These are phyloP conservation scores for Pontederia crassipes DNA, from an alignment of 176 grass and related monocot species.

Conservation along the genomic window DNA sequence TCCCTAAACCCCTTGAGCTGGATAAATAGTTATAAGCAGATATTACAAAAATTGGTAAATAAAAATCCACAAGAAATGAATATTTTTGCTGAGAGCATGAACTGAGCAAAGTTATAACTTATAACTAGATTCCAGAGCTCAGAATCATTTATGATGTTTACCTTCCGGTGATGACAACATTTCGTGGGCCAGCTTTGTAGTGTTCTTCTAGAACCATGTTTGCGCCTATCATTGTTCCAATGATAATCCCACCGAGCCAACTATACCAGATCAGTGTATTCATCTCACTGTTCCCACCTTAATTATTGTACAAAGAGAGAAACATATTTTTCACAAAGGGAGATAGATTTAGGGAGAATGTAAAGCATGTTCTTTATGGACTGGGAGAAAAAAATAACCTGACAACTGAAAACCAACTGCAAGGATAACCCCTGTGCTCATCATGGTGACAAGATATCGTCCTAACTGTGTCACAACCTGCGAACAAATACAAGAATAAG, in stretches of 20 bases:
- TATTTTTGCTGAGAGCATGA: neutral
- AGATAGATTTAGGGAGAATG: neutral
- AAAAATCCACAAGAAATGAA: too few relatives aligned
- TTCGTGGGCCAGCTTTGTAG: constrained; percentile 89
- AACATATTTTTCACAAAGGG: neutral
- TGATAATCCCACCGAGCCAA: constrained; percentile 97
- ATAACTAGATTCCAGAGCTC: neutral
- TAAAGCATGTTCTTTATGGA: neutral
- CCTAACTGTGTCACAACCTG: constrained; percentile 73
- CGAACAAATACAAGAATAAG: constrained; percentile 13
- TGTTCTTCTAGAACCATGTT: constrained; percentile 91
- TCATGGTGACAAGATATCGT: constrained; percentile 83
- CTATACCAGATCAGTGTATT: constrained; percentile 94
- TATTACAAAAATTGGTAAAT: constrained; percentile 8
- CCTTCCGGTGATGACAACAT: constrained; percentile 98
- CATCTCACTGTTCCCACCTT: constrained; percentile 81
- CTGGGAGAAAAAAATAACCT: constrained; percentile 26
- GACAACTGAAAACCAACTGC: constrained; percentile 94
- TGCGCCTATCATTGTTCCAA: constrained; percentile 85
- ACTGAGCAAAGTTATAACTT: neutral
- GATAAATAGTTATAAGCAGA: constrained; percentile 16
- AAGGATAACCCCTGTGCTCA: constrained; percentile 77
- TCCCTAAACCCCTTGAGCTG: constrained; percentile 96
- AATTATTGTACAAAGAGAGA: constrained; percentile 8
- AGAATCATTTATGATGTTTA: constrained; percentile 9